phyloP scores from a whole-genome alignment of 179 eudicot species.

The Patellifolia procumbens region DNA sequence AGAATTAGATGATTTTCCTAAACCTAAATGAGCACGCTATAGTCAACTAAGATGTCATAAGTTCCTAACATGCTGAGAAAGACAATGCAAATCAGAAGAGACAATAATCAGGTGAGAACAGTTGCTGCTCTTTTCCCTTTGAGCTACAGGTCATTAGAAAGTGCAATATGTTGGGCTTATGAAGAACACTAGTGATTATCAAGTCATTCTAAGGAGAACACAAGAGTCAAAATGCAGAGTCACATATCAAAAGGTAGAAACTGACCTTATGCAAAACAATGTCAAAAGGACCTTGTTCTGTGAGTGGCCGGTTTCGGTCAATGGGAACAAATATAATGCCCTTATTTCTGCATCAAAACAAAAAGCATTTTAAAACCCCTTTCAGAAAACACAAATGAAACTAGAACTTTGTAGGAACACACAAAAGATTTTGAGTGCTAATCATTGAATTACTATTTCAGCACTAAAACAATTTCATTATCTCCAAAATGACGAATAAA shows the following conservation, averaged over 20 bases:
- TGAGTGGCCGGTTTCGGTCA: constrained; percentile 38
- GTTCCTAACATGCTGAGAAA: neutral
- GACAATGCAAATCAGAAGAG: neutral
- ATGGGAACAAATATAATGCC: constrained; percentile 45
- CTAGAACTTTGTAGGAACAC: neutral
- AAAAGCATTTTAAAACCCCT: constrained; percentile 14
- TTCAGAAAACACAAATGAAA: neutral
- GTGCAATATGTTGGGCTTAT: neutral
- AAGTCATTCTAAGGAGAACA: neutral
- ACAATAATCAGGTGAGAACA: constrained; percentile 1
- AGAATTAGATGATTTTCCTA: neutral
- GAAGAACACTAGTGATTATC: neutral
- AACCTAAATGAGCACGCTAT: neutral
- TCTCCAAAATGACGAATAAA: neutral
- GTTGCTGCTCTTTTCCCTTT: constrained; percentile 7
- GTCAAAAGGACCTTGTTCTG: constrained; percentile 54
- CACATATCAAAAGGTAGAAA: neutral
- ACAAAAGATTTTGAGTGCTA: neutral
- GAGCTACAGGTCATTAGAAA: neutral
- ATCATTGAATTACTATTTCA: neutral
- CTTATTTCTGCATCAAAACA: constrained; percentile 35
- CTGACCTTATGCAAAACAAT: constrained; percentile 50
- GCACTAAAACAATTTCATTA: neutral
- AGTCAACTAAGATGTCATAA: neutral
- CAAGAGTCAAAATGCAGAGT: neutral